phyloP scores from a whole-genome alignment of 1,284 basidiomycete genomes.

The Boletus nobilissimus region DNA sequence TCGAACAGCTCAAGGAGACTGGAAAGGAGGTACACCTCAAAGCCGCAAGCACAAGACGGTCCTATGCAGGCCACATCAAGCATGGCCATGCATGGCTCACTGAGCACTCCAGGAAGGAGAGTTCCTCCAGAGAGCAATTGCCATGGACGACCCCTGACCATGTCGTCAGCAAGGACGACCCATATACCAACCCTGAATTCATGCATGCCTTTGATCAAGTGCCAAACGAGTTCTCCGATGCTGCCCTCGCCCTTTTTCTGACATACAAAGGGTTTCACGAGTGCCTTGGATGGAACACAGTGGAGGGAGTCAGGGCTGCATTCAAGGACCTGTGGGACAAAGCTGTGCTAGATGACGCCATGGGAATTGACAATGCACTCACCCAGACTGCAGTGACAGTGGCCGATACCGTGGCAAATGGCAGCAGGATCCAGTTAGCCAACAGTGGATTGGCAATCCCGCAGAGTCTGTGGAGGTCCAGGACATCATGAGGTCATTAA shows the following conservation, averaged over 20 bases:
- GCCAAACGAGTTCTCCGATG: not conserved
- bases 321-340: constrained; percentile 25
- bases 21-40: not conserved
- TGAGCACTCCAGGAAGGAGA: too few relatives aligned
- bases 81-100: not conserved
- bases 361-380: too few relatives aligned
- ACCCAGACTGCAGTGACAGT: not conserved
- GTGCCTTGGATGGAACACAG: not conserved
- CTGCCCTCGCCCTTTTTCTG: not conserved
- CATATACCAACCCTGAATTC: not conserved
- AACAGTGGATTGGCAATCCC: not conserved
- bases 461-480: not conserved
- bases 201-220: not conserved
- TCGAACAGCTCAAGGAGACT: not conserved
- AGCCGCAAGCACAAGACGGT: not conserved
- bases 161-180: too few relatives aligned
- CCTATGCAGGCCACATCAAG: not conserved
- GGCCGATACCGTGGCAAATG: not conserved
- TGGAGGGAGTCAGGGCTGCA: not conserved
- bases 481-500: not conserved
- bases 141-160: not conserved
- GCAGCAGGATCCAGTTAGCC: not conserved
- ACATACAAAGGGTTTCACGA: constrained; percentile 17
- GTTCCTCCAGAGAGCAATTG: too few relatives aligned
- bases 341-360: not conserved